Evolutionary conservation across 2,329 filamentous ascomycete genomes (phyloP), one percentile per base, ranked within the genome.

Genomic region (Apiospora sp.): DNA sequence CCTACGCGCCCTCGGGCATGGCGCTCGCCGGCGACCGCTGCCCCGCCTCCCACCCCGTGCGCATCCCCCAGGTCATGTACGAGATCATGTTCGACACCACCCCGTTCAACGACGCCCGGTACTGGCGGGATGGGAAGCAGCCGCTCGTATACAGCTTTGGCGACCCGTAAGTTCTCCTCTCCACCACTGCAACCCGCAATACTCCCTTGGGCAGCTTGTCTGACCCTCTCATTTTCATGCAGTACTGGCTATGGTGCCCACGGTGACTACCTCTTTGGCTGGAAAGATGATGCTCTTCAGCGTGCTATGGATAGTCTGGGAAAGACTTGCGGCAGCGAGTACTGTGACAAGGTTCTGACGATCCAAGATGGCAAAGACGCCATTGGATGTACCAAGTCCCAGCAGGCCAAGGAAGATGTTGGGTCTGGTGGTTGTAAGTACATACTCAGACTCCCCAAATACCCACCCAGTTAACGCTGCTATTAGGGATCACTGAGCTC

Each of bases 231-330:
- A 2, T 37, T 3, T 6, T 12, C 30, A 41, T 72, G 16, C 3
- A 84, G 86, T n/a, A 93, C 92, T 14, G 88, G 88, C 68, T 88
- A 85, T 74, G 86, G 87, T 1, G 86, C 86, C 76, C 89, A 91
- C 77, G 87, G 84, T 51, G 89, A 91, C 79, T 91, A 91, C 78
- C 44, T 87, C 43, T 91, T 90, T 79, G 90, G 90, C 5, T 91
- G 90, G 90, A 84, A 91, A 70, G 79, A 85, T 0, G 74, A 80
- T 2, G 80, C 83, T 14, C 84, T 91, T 8, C 85, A 89, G 71
- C 79, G 80, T 0, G 88, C 87, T 13, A 82, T 90, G 75, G 86
- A 92, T 79, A 83, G 82, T 75, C 75, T 75, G 73, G 86, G 84
- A 80, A 86, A 85, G 34, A 72, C 34, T 77, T 83, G 86, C 68